These are phyloP conservation scores for Pseudonitzschia delicatissima DNA, from an alignment of 108 stramenopile genomes.

Conservation along the genomic window DNA sequence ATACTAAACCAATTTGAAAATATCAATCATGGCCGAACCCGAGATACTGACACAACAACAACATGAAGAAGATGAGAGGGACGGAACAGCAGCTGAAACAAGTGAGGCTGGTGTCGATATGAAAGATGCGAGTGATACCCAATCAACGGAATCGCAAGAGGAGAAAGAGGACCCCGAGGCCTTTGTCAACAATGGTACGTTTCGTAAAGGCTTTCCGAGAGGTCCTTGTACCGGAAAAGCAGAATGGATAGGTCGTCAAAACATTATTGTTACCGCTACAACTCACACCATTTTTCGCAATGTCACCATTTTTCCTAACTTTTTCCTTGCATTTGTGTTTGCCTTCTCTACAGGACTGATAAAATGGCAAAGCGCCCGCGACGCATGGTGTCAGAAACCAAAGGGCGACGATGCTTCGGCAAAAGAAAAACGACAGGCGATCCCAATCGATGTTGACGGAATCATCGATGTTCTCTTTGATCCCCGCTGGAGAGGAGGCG, in stretches of 20 bases:
- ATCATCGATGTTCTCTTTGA: slow-evolving; percentile 76
- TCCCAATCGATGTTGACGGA: slow-evolving; percentile 69
- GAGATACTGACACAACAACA: no score
- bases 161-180: no score
- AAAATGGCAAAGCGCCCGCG: slow-evolving; percentile 53
- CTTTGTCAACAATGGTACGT: neutral
- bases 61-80: no score
- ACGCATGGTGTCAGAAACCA: slow-evolving; percentile 22
- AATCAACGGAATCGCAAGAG: no score
- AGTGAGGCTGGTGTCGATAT: no score
- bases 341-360: slow-evolving; percentile 26
- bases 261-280: neutral
- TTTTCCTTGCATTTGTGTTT: neutral
- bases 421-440: slow-evolving; percentile 25
- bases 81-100: no score
- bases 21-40: no score
- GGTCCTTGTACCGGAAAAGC: neutral
- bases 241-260: neutral
- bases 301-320: neutral
- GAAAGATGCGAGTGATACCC: no score
- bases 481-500: slow-evolving; percentile 53
- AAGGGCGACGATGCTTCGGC: neutral
- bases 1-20: no score
- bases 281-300: neutral
- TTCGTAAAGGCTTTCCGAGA: neutral